Evolutionary conservation across 2,329 filamentous ascomycete genomes (phyloP).

Genomic region (Clonostachys rosea): DNA sequence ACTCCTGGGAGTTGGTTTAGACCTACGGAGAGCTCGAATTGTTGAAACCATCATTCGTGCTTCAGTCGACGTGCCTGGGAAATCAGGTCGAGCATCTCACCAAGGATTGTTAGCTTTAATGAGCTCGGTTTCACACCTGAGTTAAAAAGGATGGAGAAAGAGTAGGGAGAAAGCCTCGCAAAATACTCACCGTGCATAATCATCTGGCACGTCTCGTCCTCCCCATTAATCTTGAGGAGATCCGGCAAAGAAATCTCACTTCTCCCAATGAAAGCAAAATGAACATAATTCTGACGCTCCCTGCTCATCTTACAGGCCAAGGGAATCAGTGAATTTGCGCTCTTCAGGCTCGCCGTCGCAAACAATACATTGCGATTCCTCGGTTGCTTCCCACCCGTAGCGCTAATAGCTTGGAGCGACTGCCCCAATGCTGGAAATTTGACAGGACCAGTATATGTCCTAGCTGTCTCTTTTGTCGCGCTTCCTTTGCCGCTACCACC

Average conservation of each 20-base stretch:
- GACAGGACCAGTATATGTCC: constrained; percentile 64
- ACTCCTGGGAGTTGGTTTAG: background rate
- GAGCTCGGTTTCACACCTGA: no score
- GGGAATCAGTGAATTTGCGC: constrained; percentile 68
- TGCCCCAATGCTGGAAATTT: constrained; percentile 60
- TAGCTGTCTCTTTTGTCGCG: constrained; percentile 16
- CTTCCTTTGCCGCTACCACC: constrained; percentile 8
- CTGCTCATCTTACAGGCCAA: constrained; percentile 83
- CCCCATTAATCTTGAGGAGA: constrained; percentile 72
- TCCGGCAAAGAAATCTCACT: constrained; percentile 65
- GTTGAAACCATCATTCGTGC: constrained; percentile 62
- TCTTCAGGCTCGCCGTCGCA: constrained; percentile 68
- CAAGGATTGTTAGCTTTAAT: no score
- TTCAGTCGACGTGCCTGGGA: constrained; percentile 64
- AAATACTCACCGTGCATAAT: constrained; percentile 51
- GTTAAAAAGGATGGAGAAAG: no score
- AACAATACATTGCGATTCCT: constrained; percentile 74
- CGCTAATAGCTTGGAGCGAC: constrained; percentile 56
- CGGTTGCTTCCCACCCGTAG: constrained; percentile 42
- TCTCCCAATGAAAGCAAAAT: constrained; percentile 75
- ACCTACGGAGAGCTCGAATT: constrained; percentile 57
- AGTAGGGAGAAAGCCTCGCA: no score
- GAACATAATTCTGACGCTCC: constrained; percentile 67
- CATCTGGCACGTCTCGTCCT: constrained; percentile 67
- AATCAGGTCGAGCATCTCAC: constrained; percentile 73